Evolutionary conservation across 108 stramenopile genomes (phyloP).

Genomic region (Nitzschia sp.): DNA sequence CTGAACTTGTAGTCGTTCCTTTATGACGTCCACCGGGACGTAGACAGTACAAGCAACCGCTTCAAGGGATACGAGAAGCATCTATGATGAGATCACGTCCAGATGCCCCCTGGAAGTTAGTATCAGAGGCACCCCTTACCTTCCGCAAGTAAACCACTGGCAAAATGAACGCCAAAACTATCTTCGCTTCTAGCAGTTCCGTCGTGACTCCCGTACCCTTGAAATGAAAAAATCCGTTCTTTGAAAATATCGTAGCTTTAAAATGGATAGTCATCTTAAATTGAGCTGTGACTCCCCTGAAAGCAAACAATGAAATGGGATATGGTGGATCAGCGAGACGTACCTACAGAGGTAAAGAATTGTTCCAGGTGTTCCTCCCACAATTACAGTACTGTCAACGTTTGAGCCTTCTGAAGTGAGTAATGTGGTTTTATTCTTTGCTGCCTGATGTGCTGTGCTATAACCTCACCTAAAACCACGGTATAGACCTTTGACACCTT

Average conservation of each 20-base stretch:
- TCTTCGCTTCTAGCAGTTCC: conserved; percentile 8
- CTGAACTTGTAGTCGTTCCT: conserved; percentile 97
- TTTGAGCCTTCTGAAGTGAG: too few species aligned
- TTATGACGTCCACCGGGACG: conserved; percentile 98
- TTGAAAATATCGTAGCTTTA: conserved; percentile 68
- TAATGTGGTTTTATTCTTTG: not conserved
- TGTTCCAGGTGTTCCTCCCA: conserved; percentile 94
- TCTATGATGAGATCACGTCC: too few species aligned
- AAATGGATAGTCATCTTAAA: not conserved
- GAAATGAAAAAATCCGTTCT: conserved; percentile 32
- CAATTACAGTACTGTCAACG: conserved; percentile 71
- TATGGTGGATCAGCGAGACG: too few species aligned
- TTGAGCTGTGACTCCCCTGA: not conserved
- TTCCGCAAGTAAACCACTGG: conserved; percentile 84
- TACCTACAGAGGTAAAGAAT: conserved; percentile 92
- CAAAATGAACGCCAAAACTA: conserved; percentile 68
- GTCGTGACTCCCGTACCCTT: not conserved
- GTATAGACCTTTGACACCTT: conserved; percentile 92
- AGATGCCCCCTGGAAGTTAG: too few species aligned
- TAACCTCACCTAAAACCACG: conserved; percentile 66
- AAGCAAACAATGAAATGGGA: not conserved
- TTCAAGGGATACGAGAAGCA: too few species aligned
- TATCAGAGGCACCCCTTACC: not conserved
- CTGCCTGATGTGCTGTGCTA: not conserved
- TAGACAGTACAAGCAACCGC: conserved; percentile 92